Base-by-base conservation (phyloP, 345 rosid genomes). In the Dipteronia dyeriana region DNA sequence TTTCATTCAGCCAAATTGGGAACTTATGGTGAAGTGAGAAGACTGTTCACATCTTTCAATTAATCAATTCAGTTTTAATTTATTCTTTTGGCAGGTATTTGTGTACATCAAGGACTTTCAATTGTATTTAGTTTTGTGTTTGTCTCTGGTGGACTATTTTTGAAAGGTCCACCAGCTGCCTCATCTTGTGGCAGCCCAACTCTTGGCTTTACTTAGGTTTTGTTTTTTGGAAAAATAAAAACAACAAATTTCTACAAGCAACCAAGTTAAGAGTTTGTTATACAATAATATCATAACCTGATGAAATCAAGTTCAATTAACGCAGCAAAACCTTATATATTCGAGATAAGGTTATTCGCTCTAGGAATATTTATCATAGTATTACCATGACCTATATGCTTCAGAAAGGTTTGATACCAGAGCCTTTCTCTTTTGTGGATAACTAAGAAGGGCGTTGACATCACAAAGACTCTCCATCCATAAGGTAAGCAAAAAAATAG, bases 291-390 rank as follows among this genome's bases (percentile, higher is more conserved):
- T 43, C 56, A 68, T 11, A 68, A 13, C 34, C 38, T 14, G 26
- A 68, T 11, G 23, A 41, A 68, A 41, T 39, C 23, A 13, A 22
- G 56, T 19, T 56, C 10, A 17, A 17, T 4, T 8, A 56, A 56
- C n/a, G 1, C 23, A 56, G 11, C 7, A 20, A 9, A 45, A 45
- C 2, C 43, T 9, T 17, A 14, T 45, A 1, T 68, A 20, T 25
- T 45, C 5, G 16, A n/a, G 20, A 43, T 19, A 68, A 11, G 39
- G 53, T 45, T 12, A 54, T 23, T 34, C 16, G 11, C 11, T 38
- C n/a, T 34, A 71, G 61, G 43, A 56, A 9, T 56, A 20, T 23
- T 71, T 31, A 20, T 20, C 64, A 71, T 71, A 23, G 73, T 20
- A 47, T 19, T 26, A 49, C 22, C 13, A 47, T 47, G 14, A 57